Evolutionary conservation across 2,329 filamentous ascomycete genomes (phyloP).

Genomic region (Mycogone perniciosa): DNA sequence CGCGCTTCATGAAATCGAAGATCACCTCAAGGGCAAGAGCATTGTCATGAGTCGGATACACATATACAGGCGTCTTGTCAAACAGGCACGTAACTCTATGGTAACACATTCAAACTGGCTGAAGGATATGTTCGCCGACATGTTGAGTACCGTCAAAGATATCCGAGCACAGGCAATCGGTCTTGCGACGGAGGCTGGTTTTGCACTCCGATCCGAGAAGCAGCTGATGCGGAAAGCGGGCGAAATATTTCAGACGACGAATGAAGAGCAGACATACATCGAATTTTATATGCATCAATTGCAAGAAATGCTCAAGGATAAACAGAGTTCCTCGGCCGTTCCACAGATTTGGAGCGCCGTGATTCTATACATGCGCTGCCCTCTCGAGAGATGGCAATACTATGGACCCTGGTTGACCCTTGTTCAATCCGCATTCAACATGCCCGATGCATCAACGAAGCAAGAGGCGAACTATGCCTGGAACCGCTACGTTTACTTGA

Average conservation of each 20-base stretch:
- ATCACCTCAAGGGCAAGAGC: conserved; percentile 71
- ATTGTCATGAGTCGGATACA: conserved; percentile 70
- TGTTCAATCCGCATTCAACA: conserved; percentile 80
- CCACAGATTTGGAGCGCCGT: conserved; percentile 87
- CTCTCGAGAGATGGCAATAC: conserved; percentile 62
- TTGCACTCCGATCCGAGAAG: conserved; percentile 61
- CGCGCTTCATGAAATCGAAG: conserved; percentile 64
- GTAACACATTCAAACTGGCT: conserved; percentile 70
- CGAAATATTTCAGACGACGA: conserved; percentile 51
- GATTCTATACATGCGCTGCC: conserved; percentile 67
- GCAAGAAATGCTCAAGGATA: conserved; percentile 59
- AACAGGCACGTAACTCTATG: conserved; percentile 67
- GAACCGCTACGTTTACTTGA: conserved; percentile 73
- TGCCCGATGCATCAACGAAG: conserved; percentile 62
- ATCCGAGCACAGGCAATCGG: conserved; percentile 68
- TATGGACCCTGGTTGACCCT: conserved; percentile 70
- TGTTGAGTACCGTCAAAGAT: conserved; percentile 73
- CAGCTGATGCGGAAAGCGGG: conserved; percentile 60
- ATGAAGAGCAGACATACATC: conserved; percentile 56
- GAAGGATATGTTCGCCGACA: conserved; percentile 70
- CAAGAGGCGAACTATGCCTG: conserved; percentile 77
- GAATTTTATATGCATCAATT: conserved; percentile 63
- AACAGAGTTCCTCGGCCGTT: conserved; percentile 48
- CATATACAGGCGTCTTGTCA: conserved; percentile 71
- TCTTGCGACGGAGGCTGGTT: conserved; percentile 65